A percentile compares a stretch with the other conserved stretches of the same genome.
phyloP scores from a whole-genome alignment of 371 early-diverging fungal species.

The Haplosporangium sp. region DNA sequence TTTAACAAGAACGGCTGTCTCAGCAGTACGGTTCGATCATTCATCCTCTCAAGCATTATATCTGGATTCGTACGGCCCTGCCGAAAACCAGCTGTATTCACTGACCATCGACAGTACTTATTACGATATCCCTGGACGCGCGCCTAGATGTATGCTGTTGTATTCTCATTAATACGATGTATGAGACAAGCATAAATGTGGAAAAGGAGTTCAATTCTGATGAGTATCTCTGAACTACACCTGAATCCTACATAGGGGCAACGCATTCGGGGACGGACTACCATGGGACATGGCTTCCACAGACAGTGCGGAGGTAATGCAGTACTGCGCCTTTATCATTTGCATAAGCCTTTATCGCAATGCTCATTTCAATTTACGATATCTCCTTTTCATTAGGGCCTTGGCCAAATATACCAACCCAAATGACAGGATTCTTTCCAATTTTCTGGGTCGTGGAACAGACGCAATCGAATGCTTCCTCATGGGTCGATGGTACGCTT shows the following conservation, averaged over 20 bases:
- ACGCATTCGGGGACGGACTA: slow-evolving; percentile 93
- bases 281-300: slow-evolving; percentile 96
- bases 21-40: slow-evolving; percentile 64
- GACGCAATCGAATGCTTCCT: slow-evolving; percentile 94
- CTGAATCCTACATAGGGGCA: slow-evolving; percentile 65
- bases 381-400: slow-evolving; percentile 58
- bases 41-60: slow-evolving; percentile 59
- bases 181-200: not conserved
- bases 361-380: not conserved
- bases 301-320: slow-evolving; percentile 84
- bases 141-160: slow-evolving; percentile 77
- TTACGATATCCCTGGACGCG: slow-evolving; percentile 90
- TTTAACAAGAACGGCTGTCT: slow-evolving; percentile 75
- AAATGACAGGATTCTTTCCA: slow-evolving; percentile 86
- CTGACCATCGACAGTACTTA: slow-evolving; percentile 83
- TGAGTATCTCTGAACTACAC: not conserved
- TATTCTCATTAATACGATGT: not conserved
- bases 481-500: slow-evolving; percentile 73
- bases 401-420: slow-evolving; percentile 79
- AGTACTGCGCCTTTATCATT: not conserved
- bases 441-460: slow-evolving; percentile 91
- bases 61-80: slow-evolving; percentile 78
- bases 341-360: not conserved
- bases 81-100: slow-evolving; percentile 83
- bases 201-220: not conserved